These are phyloP conservation scores for Phialophora expanda DNA, from an alignment of 2,329 filamentous ascomycete species.

Conservation along the genomic window DNA sequence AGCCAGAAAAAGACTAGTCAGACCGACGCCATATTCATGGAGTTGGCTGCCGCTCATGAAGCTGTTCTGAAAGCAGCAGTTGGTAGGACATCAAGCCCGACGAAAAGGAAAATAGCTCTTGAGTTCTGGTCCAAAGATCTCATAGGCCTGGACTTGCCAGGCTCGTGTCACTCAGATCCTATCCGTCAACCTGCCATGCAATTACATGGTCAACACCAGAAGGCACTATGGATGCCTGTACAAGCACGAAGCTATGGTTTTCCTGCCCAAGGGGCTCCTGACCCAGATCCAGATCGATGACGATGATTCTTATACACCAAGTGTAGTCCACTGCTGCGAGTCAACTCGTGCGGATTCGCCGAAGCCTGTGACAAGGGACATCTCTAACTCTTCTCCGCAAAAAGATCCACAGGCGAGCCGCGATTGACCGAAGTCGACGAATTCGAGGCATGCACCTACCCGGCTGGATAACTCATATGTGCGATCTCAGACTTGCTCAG, in stretches of 20 bases:
- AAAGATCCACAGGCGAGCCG: not conserved
- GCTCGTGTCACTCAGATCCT: not conserved
- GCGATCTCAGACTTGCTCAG: slow-evolving; percentile 68
- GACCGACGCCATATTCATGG: not conserved
- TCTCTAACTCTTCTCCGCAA: not conserved
- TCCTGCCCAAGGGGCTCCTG: not conserved
- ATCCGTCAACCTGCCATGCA: not conserved
- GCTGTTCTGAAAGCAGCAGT: not conserved
- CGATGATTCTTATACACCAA: not conserved
- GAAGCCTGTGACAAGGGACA: not conserved
- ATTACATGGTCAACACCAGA: not conserved
- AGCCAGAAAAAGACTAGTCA: not conserved
- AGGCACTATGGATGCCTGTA: not conserved
- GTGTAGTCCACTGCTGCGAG: not conserved
- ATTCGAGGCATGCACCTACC: not conserved
- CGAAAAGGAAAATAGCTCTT: not conserved
- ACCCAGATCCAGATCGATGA: not conserved
- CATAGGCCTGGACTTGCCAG: not conserved
- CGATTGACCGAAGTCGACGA: not conserved
- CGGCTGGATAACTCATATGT: not conserved
- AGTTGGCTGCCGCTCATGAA: not conserved
- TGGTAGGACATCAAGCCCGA: not conserved
- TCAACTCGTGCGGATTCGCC: not conserved
- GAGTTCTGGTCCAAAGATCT: not conserved
- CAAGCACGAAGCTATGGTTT: not conserved